A percentile compares a stretch with the other conserved stretches of the same genome.
These are phyloP conservation scores for Tilletia setariae DNA, from an alignment of 1,284 basidiomycete genomes.

Conservation along the genomic window DNA sequence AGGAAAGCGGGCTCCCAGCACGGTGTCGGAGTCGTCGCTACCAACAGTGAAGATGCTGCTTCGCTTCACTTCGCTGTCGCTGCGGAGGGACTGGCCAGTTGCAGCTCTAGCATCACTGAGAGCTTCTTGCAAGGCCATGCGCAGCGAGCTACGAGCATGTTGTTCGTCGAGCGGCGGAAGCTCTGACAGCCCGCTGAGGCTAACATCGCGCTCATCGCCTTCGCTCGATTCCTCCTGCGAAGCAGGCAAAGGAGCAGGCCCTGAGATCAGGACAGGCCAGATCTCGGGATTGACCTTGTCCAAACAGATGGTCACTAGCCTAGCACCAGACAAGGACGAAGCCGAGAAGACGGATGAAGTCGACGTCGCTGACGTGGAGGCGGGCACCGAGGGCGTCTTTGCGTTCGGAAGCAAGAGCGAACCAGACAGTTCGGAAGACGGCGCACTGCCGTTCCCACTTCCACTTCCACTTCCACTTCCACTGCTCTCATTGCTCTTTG, in stretches of 20 bases:
- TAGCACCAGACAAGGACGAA: constrained; percentile 21
- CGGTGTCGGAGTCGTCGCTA: constrained; percentile 8
- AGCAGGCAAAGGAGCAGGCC: constrained; percentile 29
- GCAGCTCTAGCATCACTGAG: not conserved
- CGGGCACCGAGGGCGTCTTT: constrained; percentile 70
- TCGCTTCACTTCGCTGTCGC: not conserved
- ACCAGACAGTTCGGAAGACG: not conserved
- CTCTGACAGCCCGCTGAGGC: not conserved
- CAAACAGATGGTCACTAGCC: constrained; percentile 34
- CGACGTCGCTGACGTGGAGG: not conserved
- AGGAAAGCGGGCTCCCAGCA: constrained; percentile 6
- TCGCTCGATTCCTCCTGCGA: not conserved
- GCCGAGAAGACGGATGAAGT: constrained; percentile 2
- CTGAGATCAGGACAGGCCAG: constrained; percentile 34
- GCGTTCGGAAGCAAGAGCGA: not conserved
- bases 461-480: constrained; percentile 9
- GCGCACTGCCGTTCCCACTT: not conserved
- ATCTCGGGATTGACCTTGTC: constrained; percentile 37
- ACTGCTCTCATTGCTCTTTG: not conserved
- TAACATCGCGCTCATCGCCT: not conserved
- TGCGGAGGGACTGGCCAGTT: not conserved
- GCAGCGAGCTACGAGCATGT: constrained; percentile 1
- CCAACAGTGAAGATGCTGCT: not conserved
- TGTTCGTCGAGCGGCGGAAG: not conserved
- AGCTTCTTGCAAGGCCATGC: not conserved